phyloP scores from a whole-genome alignment of 2,329 filamentous ascomycete species.

The Sordariomycetes sp. region DNA sequence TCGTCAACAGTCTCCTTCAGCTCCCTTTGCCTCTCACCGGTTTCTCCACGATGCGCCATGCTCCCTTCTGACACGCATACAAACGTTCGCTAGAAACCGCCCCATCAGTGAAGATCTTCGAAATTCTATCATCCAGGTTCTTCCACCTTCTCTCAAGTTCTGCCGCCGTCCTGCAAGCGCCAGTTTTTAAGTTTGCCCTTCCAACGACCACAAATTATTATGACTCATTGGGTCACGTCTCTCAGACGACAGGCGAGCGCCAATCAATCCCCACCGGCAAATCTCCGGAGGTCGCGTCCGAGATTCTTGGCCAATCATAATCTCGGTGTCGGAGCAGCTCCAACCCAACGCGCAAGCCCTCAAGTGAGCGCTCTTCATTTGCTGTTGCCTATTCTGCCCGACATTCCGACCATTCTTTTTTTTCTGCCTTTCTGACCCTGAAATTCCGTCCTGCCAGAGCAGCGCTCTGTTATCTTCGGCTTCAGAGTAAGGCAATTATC shows the following conservation, averaged over 20 bases:
- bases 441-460: too few species aligned
- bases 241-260: neutral
- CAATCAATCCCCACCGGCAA: neutral
- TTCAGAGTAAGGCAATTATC: too few species aligned
- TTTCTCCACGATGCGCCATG: neutral
- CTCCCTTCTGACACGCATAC: too few species aligned
- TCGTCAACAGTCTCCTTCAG: neutral
- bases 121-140: neutral
- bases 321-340: neutral
- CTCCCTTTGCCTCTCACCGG: neutral
- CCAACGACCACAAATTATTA: neutral
- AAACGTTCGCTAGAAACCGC: too few species aligned
- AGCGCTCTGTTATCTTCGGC: too few species aligned
- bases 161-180: slow-evolving; percentile 15
- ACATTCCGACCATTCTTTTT: too few species aligned
- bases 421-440: too few species aligned
- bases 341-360: neutral
- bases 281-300: neutral
- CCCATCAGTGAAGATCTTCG: neutral
- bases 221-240: neutral
- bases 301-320: neutral
- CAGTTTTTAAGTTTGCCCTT: slow-evolving; percentile 2
- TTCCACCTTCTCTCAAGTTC: neutral
- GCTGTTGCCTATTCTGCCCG: too few species aligned
- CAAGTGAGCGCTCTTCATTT: neutral